Percentiles rank a stretch among this genome's conserved stretches.
phyloP scores from a whole-genome alignment of 306 rosid genomes.

The Herpetospermum pedunculosum region DNA sequence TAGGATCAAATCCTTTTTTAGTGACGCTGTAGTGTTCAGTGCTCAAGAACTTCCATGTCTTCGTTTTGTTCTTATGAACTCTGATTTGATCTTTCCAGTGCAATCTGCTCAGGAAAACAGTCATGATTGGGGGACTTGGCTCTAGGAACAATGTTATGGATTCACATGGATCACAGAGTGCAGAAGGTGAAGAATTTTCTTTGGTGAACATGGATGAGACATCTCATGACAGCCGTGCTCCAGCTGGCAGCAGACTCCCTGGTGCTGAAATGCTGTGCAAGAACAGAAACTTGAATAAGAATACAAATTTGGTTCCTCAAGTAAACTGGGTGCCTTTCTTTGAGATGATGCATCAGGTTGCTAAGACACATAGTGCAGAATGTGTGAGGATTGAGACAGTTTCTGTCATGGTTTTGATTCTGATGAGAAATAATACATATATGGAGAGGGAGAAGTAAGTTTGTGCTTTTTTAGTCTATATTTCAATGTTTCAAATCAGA shows the following conservation, averaged over 20 bases:
- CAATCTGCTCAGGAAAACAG: conserved; percentile 95
- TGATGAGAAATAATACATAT: conserved; percentile 44
- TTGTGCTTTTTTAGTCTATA: conserved; percentile 10
- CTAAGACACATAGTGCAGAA: conserved; percentile 44
- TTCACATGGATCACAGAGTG: conserved; percentile 22
- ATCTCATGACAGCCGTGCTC: conserved; percentile 10
- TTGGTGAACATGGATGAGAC: conserved; percentile 7
- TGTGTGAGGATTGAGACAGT: conserved; percentile 52
- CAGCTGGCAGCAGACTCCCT: conserved; percentile 10
- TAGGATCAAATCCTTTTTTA: background rate
- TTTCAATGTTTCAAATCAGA: conserved; percentile 4
- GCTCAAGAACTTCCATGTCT: conserved; percentile 3
- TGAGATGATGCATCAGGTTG: conserved; percentile 45
- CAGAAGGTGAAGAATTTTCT: conserved; percentile 21
- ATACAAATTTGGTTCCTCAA: conserved; percentile 25
- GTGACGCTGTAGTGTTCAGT: background rate
- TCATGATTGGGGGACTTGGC: conserved; percentile 43
- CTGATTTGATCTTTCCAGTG: conserved; percentile 98
- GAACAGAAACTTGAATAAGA: conserved; percentile 31
- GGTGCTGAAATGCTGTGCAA: conserved; percentile 23
- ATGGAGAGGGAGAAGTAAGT: conserved; percentile 70
- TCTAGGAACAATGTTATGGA: conserved; percentile 26
- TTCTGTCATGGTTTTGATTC: conserved; percentile 49
- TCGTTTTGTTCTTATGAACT: conserved; percentile 56
- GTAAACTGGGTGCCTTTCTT: conserved; percentile 53